A percentile compares a stretch with the other conserved stretches of the same genome.
These are phyloP conservation scores for Flueggea neowawraea DNA, from an alignment of 441 rosid genomes.

Conservation along the genomic window DNA sequence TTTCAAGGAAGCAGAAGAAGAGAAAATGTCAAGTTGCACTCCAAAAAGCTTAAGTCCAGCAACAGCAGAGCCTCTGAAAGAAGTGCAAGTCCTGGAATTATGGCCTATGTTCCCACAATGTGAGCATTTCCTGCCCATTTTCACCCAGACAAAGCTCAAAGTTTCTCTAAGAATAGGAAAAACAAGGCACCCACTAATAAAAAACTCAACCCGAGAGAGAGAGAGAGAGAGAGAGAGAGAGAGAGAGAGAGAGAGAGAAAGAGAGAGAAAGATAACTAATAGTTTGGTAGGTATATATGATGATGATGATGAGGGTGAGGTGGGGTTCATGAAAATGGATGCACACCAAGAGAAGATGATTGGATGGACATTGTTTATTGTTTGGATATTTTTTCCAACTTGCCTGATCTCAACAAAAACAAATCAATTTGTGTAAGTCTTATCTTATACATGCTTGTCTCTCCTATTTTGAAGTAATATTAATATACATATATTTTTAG, in stretches of 20 bases:
- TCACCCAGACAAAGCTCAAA: conserved; percentile 22
- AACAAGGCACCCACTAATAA: conserved; percentile 4
- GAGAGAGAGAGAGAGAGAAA: conserved; percentile 7
- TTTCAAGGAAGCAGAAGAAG: conserved; percentile 31
- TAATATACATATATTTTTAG: too few relatives aligned
- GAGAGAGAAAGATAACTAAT: conserved; percentile 3
- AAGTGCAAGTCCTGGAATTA: conserved; percentile 79
- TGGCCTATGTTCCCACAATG: conserved; percentile 86
- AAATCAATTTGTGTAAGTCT: not conserved
- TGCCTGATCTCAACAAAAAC: conserved; percentile 18
- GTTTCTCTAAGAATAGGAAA: conserved; percentile 10
- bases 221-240: conserved; percentile 8
- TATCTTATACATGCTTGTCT: too few relatives aligned
- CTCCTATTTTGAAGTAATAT: too few relatives aligned
- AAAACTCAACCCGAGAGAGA: conserved; percentile 12
- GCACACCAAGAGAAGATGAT: conserved; percentile 54
- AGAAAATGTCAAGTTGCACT: conserved; percentile 54
- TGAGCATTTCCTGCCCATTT: conserved; percentile 92
- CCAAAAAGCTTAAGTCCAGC: conserved; percentile 71
- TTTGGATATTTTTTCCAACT: conserved; percentile 38
- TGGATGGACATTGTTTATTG: conserved; percentile 52
- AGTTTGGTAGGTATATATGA: conserved; percentile 39
- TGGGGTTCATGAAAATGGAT: conserved; percentile 53
- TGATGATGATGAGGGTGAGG: conserved; percentile 24
- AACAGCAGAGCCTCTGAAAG: conserved; percentile 24